These are phyloP conservation scores for Dysphania ambrosioides DNA, from an alignment of 148 eudicot species.

Conservation along the genomic window DNA sequence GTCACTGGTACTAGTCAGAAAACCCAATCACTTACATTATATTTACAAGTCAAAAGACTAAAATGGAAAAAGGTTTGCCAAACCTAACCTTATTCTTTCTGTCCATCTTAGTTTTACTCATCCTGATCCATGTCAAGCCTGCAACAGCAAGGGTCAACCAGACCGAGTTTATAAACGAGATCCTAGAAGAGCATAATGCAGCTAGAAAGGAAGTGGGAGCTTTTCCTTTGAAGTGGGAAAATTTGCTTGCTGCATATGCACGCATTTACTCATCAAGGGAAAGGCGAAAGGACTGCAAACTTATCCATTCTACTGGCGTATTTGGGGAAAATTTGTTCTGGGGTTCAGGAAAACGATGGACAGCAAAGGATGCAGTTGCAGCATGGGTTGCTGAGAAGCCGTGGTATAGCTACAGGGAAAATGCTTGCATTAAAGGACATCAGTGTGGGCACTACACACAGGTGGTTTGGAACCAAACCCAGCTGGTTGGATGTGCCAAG, in stretches of 20 bases:
- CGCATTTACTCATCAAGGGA: constrained; percentile 27
- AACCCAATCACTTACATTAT: too few species aligned
- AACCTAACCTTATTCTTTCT: not conserved
- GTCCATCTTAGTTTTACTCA: constrained; percentile 5
- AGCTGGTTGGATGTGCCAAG: constrained; percentile 25
- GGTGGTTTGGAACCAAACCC: constrained; percentile 25
- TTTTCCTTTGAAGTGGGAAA: constrained; percentile 22
- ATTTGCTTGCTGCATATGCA: constrained; percentile 26
- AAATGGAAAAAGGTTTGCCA: constrained; percentile 16
- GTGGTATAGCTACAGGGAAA: constrained; percentile 24
- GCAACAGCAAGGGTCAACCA: constrained; percentile 17
- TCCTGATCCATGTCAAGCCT: constrained; percentile 10
- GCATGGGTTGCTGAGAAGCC: constrained; percentile 33
- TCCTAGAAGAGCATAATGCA: constrained; percentile 27
- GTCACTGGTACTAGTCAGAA: not conserved
- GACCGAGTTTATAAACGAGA: constrained; percentile 21
- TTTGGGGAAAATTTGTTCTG: constrained; percentile 35
- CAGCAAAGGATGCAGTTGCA: constrained; percentile 21
- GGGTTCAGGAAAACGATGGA: constrained; percentile 20
- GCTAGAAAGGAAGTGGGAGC: constrained; percentile 27
- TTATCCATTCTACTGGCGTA: constrained; percentile 15
- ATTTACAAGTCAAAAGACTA: too few species aligned
- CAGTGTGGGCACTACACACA: constrained; percentile 31
- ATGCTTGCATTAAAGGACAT: constrained; percentile 2
- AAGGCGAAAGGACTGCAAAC: constrained; percentile 24